Evolutionary conservation across 441 rosid species (phyloP).

Genomic region (Gossypium gossypioides): DNA sequence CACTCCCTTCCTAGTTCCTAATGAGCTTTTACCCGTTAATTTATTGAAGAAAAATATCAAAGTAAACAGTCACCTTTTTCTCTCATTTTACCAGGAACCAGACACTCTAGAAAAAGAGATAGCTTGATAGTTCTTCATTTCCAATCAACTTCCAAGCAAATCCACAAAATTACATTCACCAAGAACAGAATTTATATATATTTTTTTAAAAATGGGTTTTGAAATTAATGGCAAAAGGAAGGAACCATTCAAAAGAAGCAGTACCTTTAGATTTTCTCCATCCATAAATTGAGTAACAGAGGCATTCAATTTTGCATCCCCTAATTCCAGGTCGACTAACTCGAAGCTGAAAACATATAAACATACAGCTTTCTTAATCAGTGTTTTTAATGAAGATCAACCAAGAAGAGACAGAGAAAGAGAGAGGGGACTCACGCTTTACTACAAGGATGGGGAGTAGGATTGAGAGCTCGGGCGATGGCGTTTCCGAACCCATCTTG

Average conservation of each 20-base stretch:
- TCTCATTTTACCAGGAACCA: not conserved
- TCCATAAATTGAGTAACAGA: not conserved
- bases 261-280: conserved; percentile 1
- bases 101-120: not conserved
- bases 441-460: conserved; percentile 33
- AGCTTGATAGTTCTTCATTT: not conserved
- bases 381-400: not conserved
- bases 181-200: not conserved
- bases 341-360: not conserved
- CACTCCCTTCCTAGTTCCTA: not conserved
- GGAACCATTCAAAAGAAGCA: not conserved
- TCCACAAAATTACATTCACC: not conserved
- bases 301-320: not conserved
- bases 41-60: not conserved
- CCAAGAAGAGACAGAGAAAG: not conserved
- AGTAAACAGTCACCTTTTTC: not conserved
- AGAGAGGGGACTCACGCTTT: conserved; percentile 35
- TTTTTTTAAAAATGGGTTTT: not conserved
- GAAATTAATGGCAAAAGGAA: not conserved
- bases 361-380: not conserved
- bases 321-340: not conserved
- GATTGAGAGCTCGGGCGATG: conserved; percentile 35
- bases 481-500: conserved; percentile 39
- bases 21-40: not conserved
- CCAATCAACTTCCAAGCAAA: not conserved